Conservation (phyloP, 164 flowering plant species). For the Piper longum region DNA sequence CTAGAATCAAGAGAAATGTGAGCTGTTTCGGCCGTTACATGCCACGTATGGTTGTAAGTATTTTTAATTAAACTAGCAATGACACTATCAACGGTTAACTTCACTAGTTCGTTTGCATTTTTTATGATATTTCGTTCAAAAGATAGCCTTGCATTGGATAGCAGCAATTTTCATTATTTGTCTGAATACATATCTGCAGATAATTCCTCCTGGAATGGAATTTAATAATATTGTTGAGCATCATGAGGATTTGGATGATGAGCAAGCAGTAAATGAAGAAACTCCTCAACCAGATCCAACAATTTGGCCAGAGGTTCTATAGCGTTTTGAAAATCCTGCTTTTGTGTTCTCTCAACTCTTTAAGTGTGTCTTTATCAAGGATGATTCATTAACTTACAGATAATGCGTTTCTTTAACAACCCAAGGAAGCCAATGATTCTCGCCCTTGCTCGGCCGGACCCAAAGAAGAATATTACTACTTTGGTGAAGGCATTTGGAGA, state of each 20-base stretch:
- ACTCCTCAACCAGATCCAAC: conserved; percentile 74
- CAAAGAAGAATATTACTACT: conserved; percentile 88
- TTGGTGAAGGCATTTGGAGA: conserved; percentile 99
- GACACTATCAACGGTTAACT: too few species aligned
- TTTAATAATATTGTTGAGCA: conserved; percentile 70
- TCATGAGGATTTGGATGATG: conserved; percentile 78
- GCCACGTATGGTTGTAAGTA: conserved; percentile 97
- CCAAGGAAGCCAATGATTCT: conserved; percentile 98
- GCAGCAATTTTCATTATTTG: not conserved
- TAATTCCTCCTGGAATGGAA: conserved; percentile 99
- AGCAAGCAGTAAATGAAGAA: conserved; percentile 66
- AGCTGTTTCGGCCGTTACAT: conserved; percentile 93
- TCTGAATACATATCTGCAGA: conserved; percentile 23
- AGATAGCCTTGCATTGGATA: too few species aligned
- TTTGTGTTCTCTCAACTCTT: not conserved
- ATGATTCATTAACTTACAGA: conserved; percentile 30
- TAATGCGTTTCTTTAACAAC: conserved; percentile 94
- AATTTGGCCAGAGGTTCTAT: conserved; percentile 84
- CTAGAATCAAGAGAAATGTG: conserved; percentile 86
- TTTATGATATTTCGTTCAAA: too few species aligned
- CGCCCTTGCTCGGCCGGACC: conserved; percentile 99
- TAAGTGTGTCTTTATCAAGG: not conserved
- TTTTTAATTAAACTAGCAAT: too few species aligned
- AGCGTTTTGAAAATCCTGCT: conserved; percentile 4
- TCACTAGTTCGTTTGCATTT: too few species aligned